Evolutionary conservation across 1,139 yeast genomes (phyloP).

Genomic region (Yamadazyma sp.): DNA sequence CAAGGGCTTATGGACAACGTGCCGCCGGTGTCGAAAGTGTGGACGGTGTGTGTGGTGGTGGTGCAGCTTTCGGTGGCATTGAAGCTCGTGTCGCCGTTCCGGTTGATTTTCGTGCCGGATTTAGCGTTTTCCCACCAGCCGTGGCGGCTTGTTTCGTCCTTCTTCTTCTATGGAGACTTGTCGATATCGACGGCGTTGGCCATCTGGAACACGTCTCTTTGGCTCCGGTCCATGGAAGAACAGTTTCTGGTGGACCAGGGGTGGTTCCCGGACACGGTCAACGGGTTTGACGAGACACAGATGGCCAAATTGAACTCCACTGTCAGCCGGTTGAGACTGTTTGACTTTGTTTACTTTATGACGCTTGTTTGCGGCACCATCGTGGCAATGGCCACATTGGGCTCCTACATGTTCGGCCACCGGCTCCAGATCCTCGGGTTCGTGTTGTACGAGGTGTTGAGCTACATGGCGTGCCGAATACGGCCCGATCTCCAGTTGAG

Average conservation of each 20-base stretch:
- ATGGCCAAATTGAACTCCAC: conserved; percentile 13
- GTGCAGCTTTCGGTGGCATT: conserved; percentile 6
- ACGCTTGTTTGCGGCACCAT: conserved; percentile 27
- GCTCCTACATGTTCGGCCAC: conserved; percentile 1
- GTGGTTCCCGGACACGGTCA: conserved; percentile 4
- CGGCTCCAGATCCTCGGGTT: conserved; percentile 19
- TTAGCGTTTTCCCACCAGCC: conserved; percentile 28
- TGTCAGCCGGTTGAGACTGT: conserved; percentile 15
- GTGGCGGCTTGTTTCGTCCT: conserved; percentile 40
- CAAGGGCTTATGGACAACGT: conserved; percentile 11
- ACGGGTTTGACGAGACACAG: conserved; percentile 20
- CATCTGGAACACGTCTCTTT: conserved; percentile 14
- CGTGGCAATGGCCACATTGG: conserved; percentile 9
- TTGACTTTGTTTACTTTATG: conserved; percentile 34
- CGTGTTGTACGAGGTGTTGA: conserved; percentile 25
- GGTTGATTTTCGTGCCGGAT: conserved; percentile 24
- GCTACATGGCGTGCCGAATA: conserved; percentile 31
- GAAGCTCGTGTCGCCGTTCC: conserved; percentile 10
- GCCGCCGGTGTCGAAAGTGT: conserved; percentile 36
- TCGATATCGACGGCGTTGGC: conserved; percentile 11
- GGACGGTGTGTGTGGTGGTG: conserved; percentile 22
- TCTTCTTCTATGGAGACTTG: conserved; percentile 32
- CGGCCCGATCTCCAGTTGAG: conserved; percentile 26
- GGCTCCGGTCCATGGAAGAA: conserved; percentile 21
- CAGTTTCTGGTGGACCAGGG: conserved; percentile 7